Evolutionary conservation across 2,329 filamentous ascomycete species (phyloP).

Genomic region (Aspergillus sp.): DNA sequence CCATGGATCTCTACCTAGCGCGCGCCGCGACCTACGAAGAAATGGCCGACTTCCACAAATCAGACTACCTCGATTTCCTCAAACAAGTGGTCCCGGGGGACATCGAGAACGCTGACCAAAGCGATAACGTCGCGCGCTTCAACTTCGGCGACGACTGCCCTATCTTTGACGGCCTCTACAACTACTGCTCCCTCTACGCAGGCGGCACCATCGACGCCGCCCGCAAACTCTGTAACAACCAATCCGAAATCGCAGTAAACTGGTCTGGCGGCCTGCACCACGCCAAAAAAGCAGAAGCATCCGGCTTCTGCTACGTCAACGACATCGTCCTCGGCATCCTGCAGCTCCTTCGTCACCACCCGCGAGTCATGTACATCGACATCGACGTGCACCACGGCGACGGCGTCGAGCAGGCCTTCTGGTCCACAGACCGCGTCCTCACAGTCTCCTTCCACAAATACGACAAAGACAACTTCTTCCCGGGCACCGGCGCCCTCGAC

Average conservation of each 20-base stretch:
- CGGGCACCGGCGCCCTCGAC: slow-evolving; percentile 79
- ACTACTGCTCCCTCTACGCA: slow-evolving; percentile 90
- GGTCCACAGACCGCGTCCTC: slow-evolving; percentile 81
- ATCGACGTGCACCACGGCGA: slow-evolving; percentile 91
- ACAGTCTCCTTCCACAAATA: slow-evolving; percentile 97
- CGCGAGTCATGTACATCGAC: slow-evolving; percentile 88
- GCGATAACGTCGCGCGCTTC: slow-evolving; percentile 57
- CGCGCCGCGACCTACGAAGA: slow-evolving; percentile 81
- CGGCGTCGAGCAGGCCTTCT: slow-evolving; percentile 85
- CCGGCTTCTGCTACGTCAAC: slow-evolving; percentile 98
- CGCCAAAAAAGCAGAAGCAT: slow-evolving; percentile 88
- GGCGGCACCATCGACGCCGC: slow-evolving; percentile 88
- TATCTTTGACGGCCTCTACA: slow-evolving; percentile 89
- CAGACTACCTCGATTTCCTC: slow-evolving; percentile 87
- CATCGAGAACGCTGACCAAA: slow-evolving; percentile 57
- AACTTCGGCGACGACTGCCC: slow-evolving; percentile 94
- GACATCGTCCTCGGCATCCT: slow-evolving; percentile 94
- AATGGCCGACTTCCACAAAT: slow-evolving; percentile 76
- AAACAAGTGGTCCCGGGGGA: slow-evolving; percentile 64
- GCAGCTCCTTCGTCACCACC: slow-evolving; percentile 72
- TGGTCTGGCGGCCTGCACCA: slow-evolving; percentile 97
- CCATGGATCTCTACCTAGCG: slow-evolving; percentile 90
- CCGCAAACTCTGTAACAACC: slow-evolving; percentile 73
- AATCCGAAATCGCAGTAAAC: slow-evolving; percentile 93
- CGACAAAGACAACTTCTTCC: slow-evolving; percentile 77